phyloP scores from a whole-genome alignment of 306 rosid species.

The Erythrophleum fordii region DNA sequence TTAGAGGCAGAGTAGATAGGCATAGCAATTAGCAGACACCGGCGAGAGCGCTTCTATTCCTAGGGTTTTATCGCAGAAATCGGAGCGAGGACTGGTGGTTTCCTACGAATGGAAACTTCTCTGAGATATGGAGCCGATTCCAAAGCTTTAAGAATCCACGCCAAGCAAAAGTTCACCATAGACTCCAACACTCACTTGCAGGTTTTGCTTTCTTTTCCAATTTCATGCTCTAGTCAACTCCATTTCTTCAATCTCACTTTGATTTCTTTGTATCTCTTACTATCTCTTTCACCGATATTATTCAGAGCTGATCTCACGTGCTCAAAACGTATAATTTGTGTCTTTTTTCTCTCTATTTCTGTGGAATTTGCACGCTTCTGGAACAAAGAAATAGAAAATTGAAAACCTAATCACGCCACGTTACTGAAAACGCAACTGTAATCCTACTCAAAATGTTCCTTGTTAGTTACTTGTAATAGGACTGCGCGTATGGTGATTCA shows the following conservation, averaged over 20 bases:
- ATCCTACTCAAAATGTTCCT: background rate
- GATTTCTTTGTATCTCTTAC: conserved; percentile 1
- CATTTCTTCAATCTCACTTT: background rate
- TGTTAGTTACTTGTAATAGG: background rate
- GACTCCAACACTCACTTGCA: conserved; percentile 74
- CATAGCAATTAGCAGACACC: background rate
- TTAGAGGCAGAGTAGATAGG: background rate
- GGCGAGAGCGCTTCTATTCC: background rate
- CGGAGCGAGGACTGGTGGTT: background rate
- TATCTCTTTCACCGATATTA: background rate
- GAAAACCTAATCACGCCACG: background rate
- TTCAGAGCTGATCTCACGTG: background rate
- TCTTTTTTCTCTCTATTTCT: background rate
- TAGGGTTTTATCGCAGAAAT: conserved; percentile 32
- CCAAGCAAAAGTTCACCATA: conserved; percentile 69
- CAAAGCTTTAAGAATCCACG: conserved; percentile 71
- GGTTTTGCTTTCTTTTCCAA: conserved; percentile 42
- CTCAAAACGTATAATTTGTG: too few species aligned
- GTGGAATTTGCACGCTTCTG: background rate
- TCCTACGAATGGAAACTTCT: conserved; percentile 76
- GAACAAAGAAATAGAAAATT: background rate
- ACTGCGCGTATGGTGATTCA: background rate
- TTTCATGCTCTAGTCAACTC: background rate
- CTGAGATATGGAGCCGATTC: conserved; percentile 72
- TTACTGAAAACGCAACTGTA: background rate